Conservation (phyloP, 805 yeast species). For the Metschnikowia lochheadii region DNA sequence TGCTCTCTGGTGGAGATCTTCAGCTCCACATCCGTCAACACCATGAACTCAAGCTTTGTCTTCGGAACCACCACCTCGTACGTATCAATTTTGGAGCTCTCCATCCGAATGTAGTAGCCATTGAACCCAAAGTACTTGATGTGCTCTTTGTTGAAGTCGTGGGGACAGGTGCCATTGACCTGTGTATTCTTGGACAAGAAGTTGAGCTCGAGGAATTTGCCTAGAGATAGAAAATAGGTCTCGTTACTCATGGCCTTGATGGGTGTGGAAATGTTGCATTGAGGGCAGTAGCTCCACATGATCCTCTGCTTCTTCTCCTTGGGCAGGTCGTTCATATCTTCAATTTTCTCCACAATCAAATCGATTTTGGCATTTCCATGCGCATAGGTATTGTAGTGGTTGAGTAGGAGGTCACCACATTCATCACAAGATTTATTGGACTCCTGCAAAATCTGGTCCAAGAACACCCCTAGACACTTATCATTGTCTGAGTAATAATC, state of each 20-base stretch:
- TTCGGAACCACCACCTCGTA: constrained; percentile 78
- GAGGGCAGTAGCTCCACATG: constrained; percentile 89
- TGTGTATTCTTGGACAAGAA: constrained; percentile 56
- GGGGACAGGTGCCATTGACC: constrained; percentile 55
- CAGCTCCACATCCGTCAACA: constrained; percentile 61
- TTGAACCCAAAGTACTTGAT: constrained; percentile 80
- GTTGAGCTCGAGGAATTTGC: constrained; percentile 82
- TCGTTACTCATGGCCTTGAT: constrained; percentile 77
- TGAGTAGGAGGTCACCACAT: constrained; percentile 65
- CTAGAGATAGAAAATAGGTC: constrained; percentile 88
- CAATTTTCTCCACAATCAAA: constrained; percentile 58
- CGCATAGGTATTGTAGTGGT: constrained; percentile 82
- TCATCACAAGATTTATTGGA: constrained; percentile 68
- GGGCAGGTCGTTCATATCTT: constrained; percentile 19
- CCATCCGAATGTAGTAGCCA: constrained; percentile 74
- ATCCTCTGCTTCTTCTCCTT: constrained; percentile 52
- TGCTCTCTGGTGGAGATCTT: constrained; percentile 59
- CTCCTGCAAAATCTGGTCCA: constrained; percentile 74
- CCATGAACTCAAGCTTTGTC: constrained; percentile 65
- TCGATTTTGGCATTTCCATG: constrained; percentile 84
- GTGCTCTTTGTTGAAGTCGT: constrained; percentile 79
- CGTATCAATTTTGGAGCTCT: constrained; percentile 69
- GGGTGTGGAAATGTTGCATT: constrained; percentile 72
- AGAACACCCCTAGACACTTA: constrained; percentile 80
- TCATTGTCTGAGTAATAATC: constrained; percentile 92